Conservation (phyloP, 2,329 filamentous ascomycete species). For the Cercospora sesami region DNA sequence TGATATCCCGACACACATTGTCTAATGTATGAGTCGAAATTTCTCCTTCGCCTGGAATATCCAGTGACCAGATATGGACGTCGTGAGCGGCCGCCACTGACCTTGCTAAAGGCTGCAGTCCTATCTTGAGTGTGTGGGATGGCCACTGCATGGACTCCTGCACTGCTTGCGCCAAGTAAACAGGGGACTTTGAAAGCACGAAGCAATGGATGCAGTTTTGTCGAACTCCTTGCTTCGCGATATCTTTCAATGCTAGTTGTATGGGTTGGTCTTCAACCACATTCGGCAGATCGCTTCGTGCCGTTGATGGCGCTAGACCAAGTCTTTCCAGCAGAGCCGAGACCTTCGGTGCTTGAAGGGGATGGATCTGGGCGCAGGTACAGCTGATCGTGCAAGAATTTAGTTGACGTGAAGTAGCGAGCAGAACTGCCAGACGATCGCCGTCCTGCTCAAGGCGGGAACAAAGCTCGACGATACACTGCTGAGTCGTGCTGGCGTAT, state of each 20-base stretch:
- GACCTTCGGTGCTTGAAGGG: slow-evolving; percentile 19
- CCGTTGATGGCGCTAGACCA: slow-evolving; percentile 21
- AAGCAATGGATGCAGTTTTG: slow-evolving; percentile 18
- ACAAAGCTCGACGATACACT: slow-evolving; percentile 25
- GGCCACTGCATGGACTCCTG: slow-evolving; percentile 19
- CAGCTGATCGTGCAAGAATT: slow-evolving; percentile 14
- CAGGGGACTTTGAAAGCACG: slow-evolving; percentile 20
- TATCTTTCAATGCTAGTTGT: slow-evolving; percentile 11
- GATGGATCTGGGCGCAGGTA: slow-evolving; percentile 21
- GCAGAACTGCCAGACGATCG: slow-evolving; percentile 21
- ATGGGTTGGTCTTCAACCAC: slow-evolving; percentile 15
- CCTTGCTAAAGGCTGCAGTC: slow-evolving; percentile 9
- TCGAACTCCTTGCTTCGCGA: slow-evolving; percentile 13
- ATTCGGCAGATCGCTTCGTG: slow-evolving; percentile 7
- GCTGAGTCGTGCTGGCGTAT: slow-evolving; percentile 8
- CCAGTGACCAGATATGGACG: slow-evolving; percentile 16
- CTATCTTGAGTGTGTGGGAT: slow-evolving; percentile 24
- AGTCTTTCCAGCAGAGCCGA: slow-evolving; percentile 22
- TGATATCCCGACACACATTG: slow-evolving; percentile 20
- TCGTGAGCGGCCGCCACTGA: neutral
- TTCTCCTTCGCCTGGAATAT: slow-evolving; percentile 15
- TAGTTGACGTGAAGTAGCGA: slow-evolving; percentile 10
- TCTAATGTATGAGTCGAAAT: slow-evolving; percentile 14
- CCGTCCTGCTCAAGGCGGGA: slow-evolving; percentile 18
- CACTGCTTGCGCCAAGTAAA: slow-evolving; percentile 19